phyloP scores from a whole-genome alignment of 2,329 filamentous ascomycete genomes.

The Cladosporium phlei region DNA sequence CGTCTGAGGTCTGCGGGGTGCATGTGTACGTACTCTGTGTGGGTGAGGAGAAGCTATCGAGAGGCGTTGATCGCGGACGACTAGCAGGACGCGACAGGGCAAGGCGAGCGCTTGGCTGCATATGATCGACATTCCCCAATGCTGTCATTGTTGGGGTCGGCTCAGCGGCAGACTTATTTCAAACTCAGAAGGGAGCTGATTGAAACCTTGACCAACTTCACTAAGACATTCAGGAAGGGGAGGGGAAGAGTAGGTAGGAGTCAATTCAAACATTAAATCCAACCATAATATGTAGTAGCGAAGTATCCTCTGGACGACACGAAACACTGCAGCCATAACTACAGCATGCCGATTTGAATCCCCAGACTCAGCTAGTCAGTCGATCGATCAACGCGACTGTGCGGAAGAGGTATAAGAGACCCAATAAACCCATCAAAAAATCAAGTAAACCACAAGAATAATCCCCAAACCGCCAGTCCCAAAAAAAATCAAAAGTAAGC shows the following conservation, averaged over 20 bases:
- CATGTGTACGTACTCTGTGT: slow-evolving; percentile 9
- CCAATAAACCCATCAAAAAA: slow-evolving; percentile 10
- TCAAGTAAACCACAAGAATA: slow-evolving; percentile 4
- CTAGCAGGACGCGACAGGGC: too few species aligned
- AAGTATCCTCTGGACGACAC: slow-evolving; percentile 1
- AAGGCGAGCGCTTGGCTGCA: neutral
- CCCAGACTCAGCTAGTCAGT: too few species aligned
- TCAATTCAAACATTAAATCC: too few species aligned
- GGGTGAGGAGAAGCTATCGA: slow-evolving; percentile 7
- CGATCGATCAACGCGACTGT: too few species aligned
- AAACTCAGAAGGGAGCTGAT: too few species aligned
- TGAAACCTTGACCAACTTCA: too few species aligned
- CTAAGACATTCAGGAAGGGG: too few species aligned
- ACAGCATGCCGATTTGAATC: too few species aligned
- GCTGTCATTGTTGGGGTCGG: neutral
- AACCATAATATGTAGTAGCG: too few species aligned
- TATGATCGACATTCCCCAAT: neutral
- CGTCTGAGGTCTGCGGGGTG: slow-evolving; percentile 9
- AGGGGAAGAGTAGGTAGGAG: too few species aligned
- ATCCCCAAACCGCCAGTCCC: slow-evolving; percentile 9
- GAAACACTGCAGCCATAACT: slow-evolving; percentile 1
- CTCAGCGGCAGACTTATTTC: neutral
- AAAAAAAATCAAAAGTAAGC: neutral
- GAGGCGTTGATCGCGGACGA: neutral
- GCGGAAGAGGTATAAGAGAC: too few species aligned